Evolutionary conservation across 139 green algal genomes (phyloP), one percentile per base, ranked within the genome.

Genomic region (Ostreobium quekettii): DNA sequence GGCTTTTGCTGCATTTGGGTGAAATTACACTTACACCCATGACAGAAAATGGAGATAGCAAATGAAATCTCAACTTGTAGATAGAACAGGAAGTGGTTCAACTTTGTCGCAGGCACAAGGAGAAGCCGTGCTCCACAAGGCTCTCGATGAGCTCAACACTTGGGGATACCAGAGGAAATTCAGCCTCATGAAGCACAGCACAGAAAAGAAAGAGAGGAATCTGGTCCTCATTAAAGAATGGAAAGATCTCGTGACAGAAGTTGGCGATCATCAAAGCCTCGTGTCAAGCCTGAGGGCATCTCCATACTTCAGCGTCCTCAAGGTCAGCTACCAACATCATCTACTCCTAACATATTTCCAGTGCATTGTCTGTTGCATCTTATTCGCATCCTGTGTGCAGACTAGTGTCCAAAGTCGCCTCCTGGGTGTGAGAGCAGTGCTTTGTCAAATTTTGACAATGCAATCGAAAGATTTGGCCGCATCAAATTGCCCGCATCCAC

Each of bases 211-310:
- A 46, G 24, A 35, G n/a, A 19, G 26, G 32, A 36, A 28, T 58
- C 24, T 75, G 32, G 47, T 70, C 2, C 79, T 95, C 26, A 90
- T 95, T 64, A 89, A 87, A 60, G 86, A 93, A 60, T 93, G 88
- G 87, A 79, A 81, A 4, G 86, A 92, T 26, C 64, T 91, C 26
- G 71, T 91, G 71, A 86, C 80, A 11, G 87, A 95, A 61, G 77
- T 93, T 1, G 79, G 78, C 2, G 84, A 95, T 76, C 78, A 91
- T 48, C 88, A 93, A 73, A 84, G 69, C 48, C 70, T 95, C 59
- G 80, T 89, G n/a, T 75, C 73, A 1, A 85, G 72, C 11, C 78
- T 95, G 3, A 83, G 84, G 61, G 72, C 83, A 64, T 86, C 79
- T 31, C 68, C 74, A 31, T 89, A 88, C 73, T 88, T 85, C 53